Evolutionary conservation across 257 asterid species (phyloP).

Genomic region (Eucommia ulmoides): DNA sequence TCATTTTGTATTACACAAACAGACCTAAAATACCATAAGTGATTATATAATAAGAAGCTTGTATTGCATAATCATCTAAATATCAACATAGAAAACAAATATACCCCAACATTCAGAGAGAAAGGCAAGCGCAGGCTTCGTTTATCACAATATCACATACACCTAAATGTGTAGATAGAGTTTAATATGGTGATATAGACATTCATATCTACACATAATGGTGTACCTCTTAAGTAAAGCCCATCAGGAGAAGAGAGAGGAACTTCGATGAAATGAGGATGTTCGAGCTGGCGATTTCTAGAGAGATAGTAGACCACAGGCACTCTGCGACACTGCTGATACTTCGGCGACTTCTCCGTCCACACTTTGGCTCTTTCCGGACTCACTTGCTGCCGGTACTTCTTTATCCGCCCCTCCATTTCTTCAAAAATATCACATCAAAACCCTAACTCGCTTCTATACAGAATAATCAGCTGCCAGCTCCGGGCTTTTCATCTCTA

Average conservation of each 20-base stretch:
- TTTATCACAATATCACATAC: not conserved
- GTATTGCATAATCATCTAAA: too few species aligned
- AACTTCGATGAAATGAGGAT: constrained; percentile 97
- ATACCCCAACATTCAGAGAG: constrained; percentile 7
- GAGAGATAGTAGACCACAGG: constrained; percentile 79
- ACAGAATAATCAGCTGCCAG: not conserved
- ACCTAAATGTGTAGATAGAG: not conserved
- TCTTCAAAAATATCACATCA: not conserved
- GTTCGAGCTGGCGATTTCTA: constrained; percentile 81
- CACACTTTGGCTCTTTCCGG: constrained; percentile 91
- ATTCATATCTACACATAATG: not conserved
- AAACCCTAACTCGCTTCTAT: not conserved
- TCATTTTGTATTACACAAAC: too few species aligned
- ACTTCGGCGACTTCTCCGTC: constrained; percentile 85
- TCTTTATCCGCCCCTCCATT: constrained; percentile 60
- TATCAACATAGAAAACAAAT: not conserved
- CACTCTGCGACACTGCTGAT: constrained; percentile 38
- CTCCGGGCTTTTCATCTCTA: not conserved
- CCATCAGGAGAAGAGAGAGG: constrained; percentile 77
- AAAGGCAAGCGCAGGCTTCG: not conserved
- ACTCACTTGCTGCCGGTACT: constrained; percentile 48
- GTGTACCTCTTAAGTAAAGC: constrained; percentile 67
- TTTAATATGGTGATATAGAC: not conserved
- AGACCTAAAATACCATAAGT: too few species aligned
- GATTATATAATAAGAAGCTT: too few species aligned